Evolutionary conservation across 1,284 basidiomycete species (phyloP).

Genomic region (Apiotrichum porosum): DNA sequence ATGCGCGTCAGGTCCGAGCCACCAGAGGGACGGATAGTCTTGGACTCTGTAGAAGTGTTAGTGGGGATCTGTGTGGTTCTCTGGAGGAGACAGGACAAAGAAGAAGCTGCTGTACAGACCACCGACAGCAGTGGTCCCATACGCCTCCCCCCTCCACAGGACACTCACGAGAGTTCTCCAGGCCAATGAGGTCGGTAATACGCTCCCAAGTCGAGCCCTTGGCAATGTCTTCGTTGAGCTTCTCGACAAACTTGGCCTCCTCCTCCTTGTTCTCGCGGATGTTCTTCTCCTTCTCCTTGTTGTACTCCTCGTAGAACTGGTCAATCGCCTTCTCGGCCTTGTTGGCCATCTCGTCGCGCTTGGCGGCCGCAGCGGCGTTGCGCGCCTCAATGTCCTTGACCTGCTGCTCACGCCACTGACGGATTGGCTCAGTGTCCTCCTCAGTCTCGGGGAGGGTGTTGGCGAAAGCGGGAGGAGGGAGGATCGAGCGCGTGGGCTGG

Average conservation of each 20-base stretch:
- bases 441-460: constrained; percentile 52
- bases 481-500: constrained; percentile 58
- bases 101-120: neutral
- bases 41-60: constrained; percentile 58
- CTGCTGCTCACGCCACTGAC: constrained; percentile 82
- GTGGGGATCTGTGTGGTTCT: too few species aligned
- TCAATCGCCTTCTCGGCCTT: constrained; percentile 92
- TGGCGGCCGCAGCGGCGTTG: constrained; percentile 70
- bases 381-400: constrained; percentile 76
- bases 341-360: constrained; percentile 77
- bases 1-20: constrained; percentile 84
- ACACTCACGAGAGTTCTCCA: constrained; percentile 80
- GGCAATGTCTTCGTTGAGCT: constrained; percentile 70
- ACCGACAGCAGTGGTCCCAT: neutral
- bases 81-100: neutral
- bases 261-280: constrained; percentile 97
- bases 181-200: constrained; percentile 77
- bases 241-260: constrained; percentile 74
- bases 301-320: constrained; percentile 92
- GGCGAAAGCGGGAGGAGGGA: constrained; percentile 51
- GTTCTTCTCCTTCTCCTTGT: constrained; percentile 82
- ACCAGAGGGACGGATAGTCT: constrained; percentile 85
- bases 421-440: constrained; percentile 85
- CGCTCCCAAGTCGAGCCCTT: constrained; percentile 94
- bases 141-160: neutral